Evolutionary conservation across 768 basidiomycete species (phyloP), one percentile per base, ranked within the genome.

Genomic region (Boletellus emodensis): DNA sequence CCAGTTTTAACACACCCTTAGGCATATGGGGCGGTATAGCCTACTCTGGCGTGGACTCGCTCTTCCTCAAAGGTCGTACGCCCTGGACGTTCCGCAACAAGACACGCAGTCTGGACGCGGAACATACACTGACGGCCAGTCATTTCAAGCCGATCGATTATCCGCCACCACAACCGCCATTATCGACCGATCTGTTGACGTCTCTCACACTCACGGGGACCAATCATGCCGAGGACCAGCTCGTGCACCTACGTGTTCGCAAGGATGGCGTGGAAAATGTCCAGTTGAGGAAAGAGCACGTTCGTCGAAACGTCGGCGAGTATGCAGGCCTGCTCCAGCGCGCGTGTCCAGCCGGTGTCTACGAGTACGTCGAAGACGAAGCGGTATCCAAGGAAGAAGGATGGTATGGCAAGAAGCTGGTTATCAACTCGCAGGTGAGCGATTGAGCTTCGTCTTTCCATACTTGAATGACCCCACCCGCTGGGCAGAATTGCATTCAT

Each of bases 161-260:
- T 69, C 94, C 94, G 1, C 71, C 83, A 5, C 90, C 89, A 45
- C 84, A 97, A 64, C 83, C 94, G 2, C 90, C 92, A 7, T 74
- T 98, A 13, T 92, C 90, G 6, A 97, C 95, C 26, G 95, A 98
- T 65, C 74, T 99, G 61, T 76, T 98, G 66, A 98, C 92, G 0
- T 88, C 87, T 32, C 79, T 99, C 34, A 78, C 89, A 3, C 77
- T 96, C 39, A 96, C 95, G 7, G 90, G 89, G 0, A 97, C 95
- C 14, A 95, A 95, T 63, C 95, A 98, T 62, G 85, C 88, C n/a
- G 95, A 99, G 66, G 93, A 97, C 66, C 93, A 97, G 66, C 92
- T 87, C 3, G 74, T 91, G 13, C 96, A 99, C 70, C 74, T 98
- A 42, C 77, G 87, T 30, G 81, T 96, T 65, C 83, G 70, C 40